Base-by-base conservation (phyloP, 208 protist species). In the Leishmania martiniquensis region DNA sequence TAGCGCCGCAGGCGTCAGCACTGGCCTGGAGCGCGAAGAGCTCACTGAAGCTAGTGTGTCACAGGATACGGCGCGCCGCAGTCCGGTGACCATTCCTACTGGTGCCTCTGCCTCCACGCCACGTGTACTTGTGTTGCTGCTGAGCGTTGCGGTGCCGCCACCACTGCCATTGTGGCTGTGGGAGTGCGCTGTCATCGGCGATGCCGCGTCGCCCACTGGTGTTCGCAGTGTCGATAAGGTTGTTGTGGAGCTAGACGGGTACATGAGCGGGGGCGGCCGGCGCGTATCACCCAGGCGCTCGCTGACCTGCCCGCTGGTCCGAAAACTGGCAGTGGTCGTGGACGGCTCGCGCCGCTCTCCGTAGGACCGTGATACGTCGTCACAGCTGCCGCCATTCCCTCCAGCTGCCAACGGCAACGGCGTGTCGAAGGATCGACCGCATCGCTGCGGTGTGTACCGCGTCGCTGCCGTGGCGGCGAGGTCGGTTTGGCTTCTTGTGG, bases 21-120 rank as follows among this genome's bases (percentile, higher is more conserved):
- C 70, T 13, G 80, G 80, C 5, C 74, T 75, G 15, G 75, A 84
- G 20, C 60, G 80, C 20, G 75, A 73, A 10, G 75, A 80, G 80
- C 80, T 79, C n/a, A 73, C 51, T 0, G 80, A 79, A 29, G 70
- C 57, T 9, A 80, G 32, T 1, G 75, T 73, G 25, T 84, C 80
- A 32, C 73, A 69, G 52, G 80, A 84, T 42, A 59, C 47, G 17
- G 77, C 45, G 17, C 80, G 74, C 2, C 54, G 57, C 22, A 84
- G 68, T 9, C 37, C 49, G 22, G 2, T 4, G 52, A 42, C 34
- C 17, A 42, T 22, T 17, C 39, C 54, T 39, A 45, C 29, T 7
- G 20, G 39, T 42, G 49, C 54, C 55, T 75, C 71, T 15, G 44
- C 15, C 10, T 65, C 55, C 22, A 34, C 70, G 12, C 52, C 71